These are phyloP conservation scores for Omphalea diandra DNA, from an alignment of 441 rosid genomes.

Conservation along the genomic window DNA sequence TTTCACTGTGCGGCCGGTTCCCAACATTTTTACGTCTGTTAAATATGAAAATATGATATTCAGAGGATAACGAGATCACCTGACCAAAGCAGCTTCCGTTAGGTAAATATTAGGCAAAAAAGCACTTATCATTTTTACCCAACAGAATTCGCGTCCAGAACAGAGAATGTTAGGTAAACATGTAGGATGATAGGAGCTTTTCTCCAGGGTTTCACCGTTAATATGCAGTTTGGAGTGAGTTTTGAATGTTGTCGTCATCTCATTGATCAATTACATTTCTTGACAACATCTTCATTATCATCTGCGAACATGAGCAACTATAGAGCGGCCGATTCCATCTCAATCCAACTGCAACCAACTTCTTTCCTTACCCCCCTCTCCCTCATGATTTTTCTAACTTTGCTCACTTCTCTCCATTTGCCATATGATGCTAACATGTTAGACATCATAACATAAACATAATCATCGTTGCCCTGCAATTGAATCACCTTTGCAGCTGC, in stretches of 20 bases:
- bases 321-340: constrained; percentile 38
- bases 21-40: too few relatives aligned
- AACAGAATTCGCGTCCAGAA: background rate
- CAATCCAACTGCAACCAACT: constrained; percentile 82
- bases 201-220: too few relatives aligned
- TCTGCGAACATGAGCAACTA: background rate
- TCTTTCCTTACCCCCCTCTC: constrained; percentile 65
- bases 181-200: background rate
- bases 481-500: constrained; percentile 72
- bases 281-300: background rate
- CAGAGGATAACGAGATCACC: too few relatives aligned
- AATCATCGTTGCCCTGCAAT: constrained; percentile 74
- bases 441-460: constrained; percentile 74
- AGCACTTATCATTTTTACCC: background rate
- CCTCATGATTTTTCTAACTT: constrained; percentile 63
- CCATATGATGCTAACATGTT: constrained; percentile 63
- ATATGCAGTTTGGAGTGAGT: too few relatives aligned
- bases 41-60: too few relatives aligned
- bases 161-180: background rate
- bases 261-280: too few relatives aligned
- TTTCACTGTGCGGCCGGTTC: too few relatives aligned
- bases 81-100: too few relatives aligned
- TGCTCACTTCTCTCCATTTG: constrained; percentile 74
- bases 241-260: too few relatives aligned
- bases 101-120: background rate